Evolutionary conservation across 768 basidiomycete species (phyloP).

Genomic region (Lentinula sp.): DNA sequence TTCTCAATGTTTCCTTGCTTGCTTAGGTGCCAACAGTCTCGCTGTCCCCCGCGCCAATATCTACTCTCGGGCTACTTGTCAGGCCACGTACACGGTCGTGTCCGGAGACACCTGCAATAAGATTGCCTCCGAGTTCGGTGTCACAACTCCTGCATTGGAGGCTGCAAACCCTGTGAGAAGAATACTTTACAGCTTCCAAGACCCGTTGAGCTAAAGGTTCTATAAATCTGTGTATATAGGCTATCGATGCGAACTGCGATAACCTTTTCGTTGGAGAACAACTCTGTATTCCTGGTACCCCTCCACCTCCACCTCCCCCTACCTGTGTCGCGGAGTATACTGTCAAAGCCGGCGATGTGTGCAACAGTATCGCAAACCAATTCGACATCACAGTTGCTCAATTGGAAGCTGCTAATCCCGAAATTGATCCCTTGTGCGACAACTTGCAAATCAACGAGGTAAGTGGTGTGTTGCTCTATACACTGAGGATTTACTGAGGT

Average conservation of each 20-base stretch:
- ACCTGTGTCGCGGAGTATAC: background rate
- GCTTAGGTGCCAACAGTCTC: background rate
- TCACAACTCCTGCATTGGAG: background rate
- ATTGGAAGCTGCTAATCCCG: background rate
- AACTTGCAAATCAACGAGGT: background rate
- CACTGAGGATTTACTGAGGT: no score
- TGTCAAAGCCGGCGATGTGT: background rate
- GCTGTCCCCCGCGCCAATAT: background rate
- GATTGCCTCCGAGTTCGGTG: background rate
- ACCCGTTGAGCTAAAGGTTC: background rate
- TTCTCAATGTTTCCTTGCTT: background rate
- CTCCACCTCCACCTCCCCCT: background rate
- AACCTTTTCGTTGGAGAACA: background rate
- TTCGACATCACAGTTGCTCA: background rate
- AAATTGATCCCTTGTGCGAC: background rate
- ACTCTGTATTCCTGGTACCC: background rate
- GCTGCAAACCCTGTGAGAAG: background rate
- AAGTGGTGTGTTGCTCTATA: background rate
- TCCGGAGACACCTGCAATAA: background rate
- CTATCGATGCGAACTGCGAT: background rate
- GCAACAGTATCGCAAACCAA: background rate
- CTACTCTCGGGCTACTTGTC: background rate
- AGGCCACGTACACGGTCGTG: background rate
- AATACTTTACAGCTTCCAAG: background rate
- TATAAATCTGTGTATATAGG: background rate